Conservation (phyloP, 257 asterid species). For the Solanum ahanhuiri region DNA sequence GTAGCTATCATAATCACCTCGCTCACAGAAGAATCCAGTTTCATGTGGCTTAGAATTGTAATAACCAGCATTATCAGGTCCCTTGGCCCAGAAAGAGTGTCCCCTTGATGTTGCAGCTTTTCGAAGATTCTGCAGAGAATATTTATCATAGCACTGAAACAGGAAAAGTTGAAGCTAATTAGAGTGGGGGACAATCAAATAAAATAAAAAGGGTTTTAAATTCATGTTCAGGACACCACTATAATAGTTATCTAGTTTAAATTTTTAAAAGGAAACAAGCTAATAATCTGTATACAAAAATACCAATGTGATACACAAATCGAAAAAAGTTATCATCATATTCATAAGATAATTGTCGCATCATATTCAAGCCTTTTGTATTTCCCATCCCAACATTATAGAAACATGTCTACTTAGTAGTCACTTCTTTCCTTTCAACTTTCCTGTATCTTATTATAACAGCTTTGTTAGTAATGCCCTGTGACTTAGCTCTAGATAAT, state of each 20-base stretch:
- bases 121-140: conserved; percentile 40
- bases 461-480: neutral
- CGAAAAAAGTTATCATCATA: neutral
- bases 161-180: neutral
- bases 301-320: neutral
- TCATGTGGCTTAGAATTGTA: conserved; percentile 63
- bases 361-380: neutral
- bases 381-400: neutral
- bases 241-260: neutral
- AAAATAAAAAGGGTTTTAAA: neutral
- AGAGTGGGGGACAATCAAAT: neutral
- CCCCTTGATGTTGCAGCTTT: conserved; percentile 62
- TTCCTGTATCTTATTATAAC: neutral
- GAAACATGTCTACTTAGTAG: neutral
- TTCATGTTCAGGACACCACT: neutral
- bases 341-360: neutral
- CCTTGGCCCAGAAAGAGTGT: conserved; percentile 54
- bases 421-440: neutral
- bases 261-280: neutral
- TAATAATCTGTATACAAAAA: neutral
- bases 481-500: neutral
- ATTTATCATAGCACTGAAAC: conserved; percentile 57
- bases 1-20: conserved; percentile 62
- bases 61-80: conserved; percentile 65
- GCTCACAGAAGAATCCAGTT: conserved; percentile 62